A percentile compares a stretch with the other conserved stretches of the same genome.
These are phyloP conservation scores for Calonectria fujianensis DNA, from an alignment of 2,329 filamentous ascomycete genomes.

Conservation along the genomic window DNA sequence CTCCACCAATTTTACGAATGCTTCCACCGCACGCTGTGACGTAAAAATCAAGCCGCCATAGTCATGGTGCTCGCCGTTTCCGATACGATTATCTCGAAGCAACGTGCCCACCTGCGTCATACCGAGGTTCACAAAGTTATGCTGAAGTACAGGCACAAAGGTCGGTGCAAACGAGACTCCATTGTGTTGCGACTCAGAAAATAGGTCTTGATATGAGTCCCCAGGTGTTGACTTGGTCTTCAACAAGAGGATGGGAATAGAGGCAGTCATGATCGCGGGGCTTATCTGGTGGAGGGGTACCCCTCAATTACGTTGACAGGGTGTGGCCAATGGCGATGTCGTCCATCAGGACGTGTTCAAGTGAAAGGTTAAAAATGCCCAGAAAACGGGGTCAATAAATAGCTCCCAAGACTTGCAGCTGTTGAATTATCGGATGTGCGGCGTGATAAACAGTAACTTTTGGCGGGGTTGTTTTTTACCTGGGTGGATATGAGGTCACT, in stretches of 20 bases:
- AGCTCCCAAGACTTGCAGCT: neutral
- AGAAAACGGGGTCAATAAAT: neutral
- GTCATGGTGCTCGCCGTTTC: constrained; percentile 57
- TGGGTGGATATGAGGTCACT: constrained; percentile 29
- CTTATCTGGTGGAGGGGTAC: neutral
- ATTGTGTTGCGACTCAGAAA: constrained; percentile 64
- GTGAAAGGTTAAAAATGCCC: neutral
- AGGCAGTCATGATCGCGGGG: constrained; percentile 40
- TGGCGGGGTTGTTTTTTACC: constrained; percentile 28
- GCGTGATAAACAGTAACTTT: constrained; percentile 19
- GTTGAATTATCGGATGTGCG: constrained; percentile 12
- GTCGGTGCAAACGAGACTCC: constrained; percentile 73
- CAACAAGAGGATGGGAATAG: constrained; percentile 78
- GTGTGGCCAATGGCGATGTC: constrained; percentile 38
- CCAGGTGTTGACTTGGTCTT: constrained; percentile 84
- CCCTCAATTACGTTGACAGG: constrained; percentile 36
- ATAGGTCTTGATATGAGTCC: constrained; percentile 83
- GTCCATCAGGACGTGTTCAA: constrained; percentile 3
- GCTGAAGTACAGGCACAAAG: constrained; percentile 87
- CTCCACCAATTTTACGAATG: constrained; percentile 78
- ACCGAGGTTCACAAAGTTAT: constrained; percentile 78
- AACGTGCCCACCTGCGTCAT: constrained; percentile 71
- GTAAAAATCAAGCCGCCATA: constrained; percentile 91
- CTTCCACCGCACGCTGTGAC: constrained; percentile 88
- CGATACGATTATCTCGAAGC: constrained; percentile 67